phyloP scores from a whole-genome alignment of 73 alveolate genomes.

The Paramecium primaurelia region DNA sequence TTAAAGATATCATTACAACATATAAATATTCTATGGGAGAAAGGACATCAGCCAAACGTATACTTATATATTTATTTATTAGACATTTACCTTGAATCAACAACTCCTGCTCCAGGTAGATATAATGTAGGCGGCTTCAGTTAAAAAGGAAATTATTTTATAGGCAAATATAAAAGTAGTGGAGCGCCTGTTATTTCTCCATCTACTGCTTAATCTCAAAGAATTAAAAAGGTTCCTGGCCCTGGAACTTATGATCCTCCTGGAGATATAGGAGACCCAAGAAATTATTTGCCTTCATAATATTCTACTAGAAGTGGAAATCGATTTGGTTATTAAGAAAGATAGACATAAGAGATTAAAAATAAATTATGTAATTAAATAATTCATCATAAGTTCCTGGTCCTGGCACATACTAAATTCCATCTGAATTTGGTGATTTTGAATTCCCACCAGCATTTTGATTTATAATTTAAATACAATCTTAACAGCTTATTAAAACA shows the following conservation, averaged over 20 bases:
- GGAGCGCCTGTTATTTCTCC: slow-evolving; percentile 30
- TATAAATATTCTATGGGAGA: background rate
- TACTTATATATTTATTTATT: background rate
- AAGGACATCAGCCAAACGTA: slow-evolving; percentile 21
- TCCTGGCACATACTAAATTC: slow-evolving; percentile 2
- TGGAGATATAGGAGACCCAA: slow-evolving; percentile 6
- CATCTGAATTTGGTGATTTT: slow-evolving; percentile 33
- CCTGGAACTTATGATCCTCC: slow-evolving; percentile 44
- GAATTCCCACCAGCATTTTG: slow-evolving; percentile 1
- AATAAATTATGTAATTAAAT: background rate
- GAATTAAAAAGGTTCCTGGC: slow-evolving; percentile 20
- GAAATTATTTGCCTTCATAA: background rate
- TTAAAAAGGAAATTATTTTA: background rate
- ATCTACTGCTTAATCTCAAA: background rate
- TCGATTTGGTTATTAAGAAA: background rate
- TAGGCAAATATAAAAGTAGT: background rate
- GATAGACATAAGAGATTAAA: background rate
- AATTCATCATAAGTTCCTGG: background rate
- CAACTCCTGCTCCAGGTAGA: slow-evolving; percentile 34
- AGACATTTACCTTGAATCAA: background rate
- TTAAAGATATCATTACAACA: background rate
- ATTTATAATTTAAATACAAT: background rate
- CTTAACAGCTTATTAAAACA: background rate
- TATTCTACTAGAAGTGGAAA: background rate
- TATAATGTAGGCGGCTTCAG: background rate